phyloP scores from a whole-genome alignment of 108 stramenopile species.

The Chaetoceros tenuissimus region DNA sequence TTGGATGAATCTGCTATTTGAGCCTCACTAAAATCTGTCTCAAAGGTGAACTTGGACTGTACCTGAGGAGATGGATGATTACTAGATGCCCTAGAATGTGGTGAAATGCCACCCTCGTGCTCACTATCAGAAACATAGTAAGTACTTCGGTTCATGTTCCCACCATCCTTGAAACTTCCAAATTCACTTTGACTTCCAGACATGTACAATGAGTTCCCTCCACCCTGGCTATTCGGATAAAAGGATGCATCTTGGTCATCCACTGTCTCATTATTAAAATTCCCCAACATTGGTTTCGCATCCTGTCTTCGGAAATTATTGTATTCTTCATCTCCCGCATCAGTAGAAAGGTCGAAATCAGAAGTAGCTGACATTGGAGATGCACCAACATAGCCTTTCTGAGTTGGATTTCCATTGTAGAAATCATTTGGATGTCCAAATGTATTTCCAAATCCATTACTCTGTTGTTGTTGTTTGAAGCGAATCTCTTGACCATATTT shows the following conservation, averaged over 20 bases:
- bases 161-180: background rate
- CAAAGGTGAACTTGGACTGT: background rate
- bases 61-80: background rate
- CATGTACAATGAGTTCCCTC: background rate
- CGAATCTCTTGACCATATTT: constrained; percentile 3
- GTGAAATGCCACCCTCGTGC: background rate
- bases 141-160: background rate
- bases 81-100: background rate
- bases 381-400: background rate
- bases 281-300: constrained; percentile 1
- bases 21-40: too few species aligned
- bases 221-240: background rate
- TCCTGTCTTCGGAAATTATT: constrained; percentile 34
- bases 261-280: background rate
- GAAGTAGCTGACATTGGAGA: background rate
- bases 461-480: constrained; percentile 4
- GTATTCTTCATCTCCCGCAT: constrained; percentile 74
- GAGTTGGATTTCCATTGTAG: background rate
- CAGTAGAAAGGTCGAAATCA: constrained; percentile 54
- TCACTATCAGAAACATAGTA: background rate
- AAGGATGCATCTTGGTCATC: background rate
- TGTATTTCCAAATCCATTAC: background rate
- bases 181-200: background rate
- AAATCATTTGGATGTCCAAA: background rate
- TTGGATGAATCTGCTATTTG: background rate